Evolutionary conservation across 192 early-diverging fungal genomes (phyloP), one percentile per base, ranked within the genome.

Genomic region (Coemansia sp.): DNA sequence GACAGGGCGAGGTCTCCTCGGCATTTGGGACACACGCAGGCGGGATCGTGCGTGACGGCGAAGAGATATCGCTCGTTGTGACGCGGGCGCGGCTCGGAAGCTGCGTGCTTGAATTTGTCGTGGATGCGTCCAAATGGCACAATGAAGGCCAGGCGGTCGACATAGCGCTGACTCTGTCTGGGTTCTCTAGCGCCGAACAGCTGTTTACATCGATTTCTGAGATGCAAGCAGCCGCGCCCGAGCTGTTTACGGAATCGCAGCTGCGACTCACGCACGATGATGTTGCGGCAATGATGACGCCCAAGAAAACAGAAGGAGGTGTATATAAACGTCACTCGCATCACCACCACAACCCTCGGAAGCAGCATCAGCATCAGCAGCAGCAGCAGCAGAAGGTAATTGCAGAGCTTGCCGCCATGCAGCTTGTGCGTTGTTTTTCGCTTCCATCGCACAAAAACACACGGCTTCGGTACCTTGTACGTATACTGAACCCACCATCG

Each of bases 1-100:
- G 71, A 58, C 72, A 71, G 46, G 67, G 66, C 21, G 74, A 71
- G 61, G 59, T 56, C 12, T 58, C 51, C 53, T 51, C 43, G 4
- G 71, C 63, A 4, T 34, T 72, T 25, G 74, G 79, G n/a, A 73
- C 74, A 28, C 74, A 82, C 23, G 67, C 66, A 4, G 79, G 79
- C 25, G 79, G 79, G 0, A 82, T 82, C 37, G 30, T 82, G 37
- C 70, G 79, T 3, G 79, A 82, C 20, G 79, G 79, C 67, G 79
- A 82, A 29, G 79, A 68, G 3, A 29, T 67, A 15, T 46, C 63
- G 5, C 40, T 71, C 9, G 79, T 72, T 2, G 74, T 70, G 12
- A 65, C 65, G 1, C 58, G 79, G 20, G 79, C 79, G 13, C 57
- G 64, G 21, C 57, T 82, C 2, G 67, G 67, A 42, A 60, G 66